A percentile compares a stretch with the other conserved stretches of the same genome.
Evolutionary conservation across 2,329 filamentous ascomycete genomes (phyloP).

Genomic region (Sordariomycetes sp.): DNA sequence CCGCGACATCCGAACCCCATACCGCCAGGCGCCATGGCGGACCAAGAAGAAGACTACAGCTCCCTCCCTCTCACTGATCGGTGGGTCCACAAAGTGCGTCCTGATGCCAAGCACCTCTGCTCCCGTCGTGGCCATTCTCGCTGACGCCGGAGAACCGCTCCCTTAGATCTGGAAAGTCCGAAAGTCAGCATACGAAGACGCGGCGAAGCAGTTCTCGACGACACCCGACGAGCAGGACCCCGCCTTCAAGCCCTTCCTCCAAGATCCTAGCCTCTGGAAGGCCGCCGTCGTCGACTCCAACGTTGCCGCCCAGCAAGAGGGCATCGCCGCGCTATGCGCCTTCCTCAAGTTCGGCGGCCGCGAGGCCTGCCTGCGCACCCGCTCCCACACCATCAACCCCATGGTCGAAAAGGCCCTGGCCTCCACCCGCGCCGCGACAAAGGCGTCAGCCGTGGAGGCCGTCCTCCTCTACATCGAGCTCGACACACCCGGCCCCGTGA

Average conservation of each 20-base stretch:
- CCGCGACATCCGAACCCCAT: neutral
- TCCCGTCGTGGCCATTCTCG: neutral
- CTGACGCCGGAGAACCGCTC: neutral
- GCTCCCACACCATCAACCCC: constrained; percentile 58
- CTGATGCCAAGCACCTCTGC: neutral
- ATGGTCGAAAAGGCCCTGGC: constrained; percentile 87
- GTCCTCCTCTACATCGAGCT: constrained; percentile 81
- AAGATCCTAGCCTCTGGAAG: constrained; percentile 82
- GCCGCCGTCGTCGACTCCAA: constrained; percentile 87
- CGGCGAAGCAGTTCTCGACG: constrained; percentile 70
- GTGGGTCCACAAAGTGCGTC: constrained; percentile 66
- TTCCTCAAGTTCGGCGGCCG: constrained; percentile 85
- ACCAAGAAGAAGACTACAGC: constrained; percentile 72
- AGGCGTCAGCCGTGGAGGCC: constrained; percentile 75
- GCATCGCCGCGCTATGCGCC: constrained; percentile 71
- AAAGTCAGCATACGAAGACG: constrained; percentile 90
- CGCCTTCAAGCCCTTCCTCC: constrained; percentile 74
- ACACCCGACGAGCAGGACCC: constrained; percentile 78
- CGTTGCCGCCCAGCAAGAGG: constrained; percentile 92
- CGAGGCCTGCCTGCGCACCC: constrained; percentile 66
- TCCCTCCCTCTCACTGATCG: constrained; percentile 66
- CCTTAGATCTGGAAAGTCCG: constrained; percentile 91
- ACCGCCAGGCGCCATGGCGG: constrained; percentile 47
- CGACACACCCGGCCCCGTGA: constrained; percentile 70
- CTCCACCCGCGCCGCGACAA: constrained; percentile 78